These are phyloP conservation scores for Calonectria ilicicola DNA, from an alignment of 2,329 filamentous ascomycete species.

Conservation along the genomic window DNA sequence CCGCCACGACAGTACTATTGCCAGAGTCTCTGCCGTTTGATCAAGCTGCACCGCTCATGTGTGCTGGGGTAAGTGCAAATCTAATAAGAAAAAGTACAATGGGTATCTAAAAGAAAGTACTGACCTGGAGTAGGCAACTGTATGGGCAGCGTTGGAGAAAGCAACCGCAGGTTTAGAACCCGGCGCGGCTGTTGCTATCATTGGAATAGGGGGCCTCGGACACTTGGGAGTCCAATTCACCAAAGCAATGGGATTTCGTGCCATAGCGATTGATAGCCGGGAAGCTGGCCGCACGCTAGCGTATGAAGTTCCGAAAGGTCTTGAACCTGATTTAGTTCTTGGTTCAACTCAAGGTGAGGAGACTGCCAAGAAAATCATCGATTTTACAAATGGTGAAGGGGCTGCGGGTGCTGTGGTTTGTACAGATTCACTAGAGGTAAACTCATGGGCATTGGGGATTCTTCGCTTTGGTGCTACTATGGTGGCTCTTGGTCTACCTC, in stretches of 20 bases:
- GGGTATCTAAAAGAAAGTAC: background rate
- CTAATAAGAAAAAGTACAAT: too few relatives aligned
- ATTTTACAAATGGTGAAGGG: constrained; percentile 46
- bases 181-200: constrained; percentile 44
- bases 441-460: constrained; percentile 44
- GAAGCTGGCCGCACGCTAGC: constrained; percentile 44
- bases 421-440: constrained; percentile 47
- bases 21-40: constrained; percentile 44
- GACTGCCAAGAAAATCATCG: constrained; percentile 37
- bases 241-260: constrained; percentile 50
- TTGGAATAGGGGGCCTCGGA: constrained; percentile 51
- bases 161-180: constrained; percentile 39
- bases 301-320: constrained; percentile 31
- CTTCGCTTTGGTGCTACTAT: constrained; percentile 45
- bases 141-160: constrained; percentile 48
- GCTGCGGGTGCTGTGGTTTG: constrained; percentile 47
- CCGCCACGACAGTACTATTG: constrained; percentile 43
- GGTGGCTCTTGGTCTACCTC: constrained; percentile 46
- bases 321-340: constrained; percentile 44
- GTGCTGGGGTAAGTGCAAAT: constrained; percentile 45
- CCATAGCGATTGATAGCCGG: constrained; percentile 50
- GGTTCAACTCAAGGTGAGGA: constrained; percentile 35
- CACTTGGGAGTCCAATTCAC: constrained; percentile 51
- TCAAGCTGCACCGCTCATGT: constrained; percentile 52
- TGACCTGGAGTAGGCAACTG: constrained; percentile 40